Percentiles rank a stretch among this genome's conserved stretches.
Evolutionary conservation across 2,329 filamentous ascomycete genomes (phyloP).

Genomic region (Phialophora chinensis): DNA sequence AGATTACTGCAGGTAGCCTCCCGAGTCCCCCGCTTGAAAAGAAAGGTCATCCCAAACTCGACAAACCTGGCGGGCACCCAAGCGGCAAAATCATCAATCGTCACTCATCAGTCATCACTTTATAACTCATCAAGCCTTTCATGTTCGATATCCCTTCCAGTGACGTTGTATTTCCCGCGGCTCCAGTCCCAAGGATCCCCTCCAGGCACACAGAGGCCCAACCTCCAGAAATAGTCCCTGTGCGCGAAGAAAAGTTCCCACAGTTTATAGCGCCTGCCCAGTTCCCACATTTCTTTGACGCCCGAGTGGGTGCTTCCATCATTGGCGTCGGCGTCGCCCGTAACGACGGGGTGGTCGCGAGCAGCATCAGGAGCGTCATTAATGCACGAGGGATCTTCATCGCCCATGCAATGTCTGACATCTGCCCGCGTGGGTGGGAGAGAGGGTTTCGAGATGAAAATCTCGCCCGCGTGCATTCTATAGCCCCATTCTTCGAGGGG

Average conservation of each 20-base stretch:
- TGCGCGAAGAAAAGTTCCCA: conserved; percentile 95
- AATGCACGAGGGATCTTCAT: conserved; percentile 74
- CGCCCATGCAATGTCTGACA: conserved; percentile 72
- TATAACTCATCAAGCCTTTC: neutral
- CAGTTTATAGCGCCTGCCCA: conserved; percentile 70
- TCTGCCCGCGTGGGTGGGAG: conserved; percentile 73
- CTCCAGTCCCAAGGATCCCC: conserved; percentile 55
- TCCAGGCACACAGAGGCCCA: conserved; percentile 86
- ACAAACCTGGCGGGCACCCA: neutral
- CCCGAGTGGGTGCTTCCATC: neutral
- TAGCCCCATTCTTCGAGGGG: conserved; percentile 90
- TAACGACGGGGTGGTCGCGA: conserved; percentile 37
- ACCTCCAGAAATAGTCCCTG: conserved; percentile 93
- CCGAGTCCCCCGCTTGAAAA: neutral
- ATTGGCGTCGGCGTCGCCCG: too few species aligned
- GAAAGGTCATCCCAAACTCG: neutral
- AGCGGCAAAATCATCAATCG: conserved; percentile 14
- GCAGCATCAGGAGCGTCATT: conserved; percentile 51
- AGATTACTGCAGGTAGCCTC: too few species aligned
- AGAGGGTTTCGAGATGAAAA: conserved; percentile 76
- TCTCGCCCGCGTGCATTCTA: conserved; percentile 80
- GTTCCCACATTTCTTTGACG: conserved; percentile 39
- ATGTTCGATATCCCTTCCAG: neutral
- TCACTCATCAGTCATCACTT: conserved; percentile 29
- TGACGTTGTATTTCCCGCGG: conserved; percentile 30